Percentiles rank a stretch among this genome's conserved stretches.
Evolutionary conservation across 345 rosid genomes (phyloP).

Genomic region (Linum usitatissimum): DNA sequence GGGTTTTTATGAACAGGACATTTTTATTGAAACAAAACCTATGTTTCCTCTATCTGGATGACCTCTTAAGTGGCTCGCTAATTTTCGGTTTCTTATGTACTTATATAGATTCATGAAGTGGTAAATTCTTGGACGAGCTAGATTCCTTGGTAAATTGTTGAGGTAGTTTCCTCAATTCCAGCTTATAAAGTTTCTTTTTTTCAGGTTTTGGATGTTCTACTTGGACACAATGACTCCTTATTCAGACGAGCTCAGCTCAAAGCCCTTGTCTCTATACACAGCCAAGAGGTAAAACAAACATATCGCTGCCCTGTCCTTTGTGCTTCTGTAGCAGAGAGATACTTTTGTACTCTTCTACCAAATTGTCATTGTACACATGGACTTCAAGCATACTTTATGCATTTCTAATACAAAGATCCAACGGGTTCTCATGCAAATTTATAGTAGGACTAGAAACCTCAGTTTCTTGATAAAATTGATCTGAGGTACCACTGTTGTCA

Average conservation of each 20-base stretch:
- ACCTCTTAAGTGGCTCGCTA: neutral
- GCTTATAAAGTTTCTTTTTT: neutral
- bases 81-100: neutral
- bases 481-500: neutral
- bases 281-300: constrained; percentile 20
- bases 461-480: neutral
- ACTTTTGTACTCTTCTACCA: neutral
- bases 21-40: neutral
- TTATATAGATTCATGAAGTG: neutral
- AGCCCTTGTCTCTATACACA: constrained; percentile 22
- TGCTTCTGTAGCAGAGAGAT: neutral
- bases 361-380: neutral
- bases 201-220: constrained; percentile 20
- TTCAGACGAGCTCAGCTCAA: constrained; percentile 26
- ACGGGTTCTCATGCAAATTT: neutral
- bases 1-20: too few species aligned
- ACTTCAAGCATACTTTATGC: neutral
- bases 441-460: neutral
- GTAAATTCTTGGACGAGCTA: neutral
- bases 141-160: too few species aligned
- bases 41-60: neutral
- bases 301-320: neutral
- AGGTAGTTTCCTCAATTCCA: neutral
- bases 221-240: constrained; percentile 19
- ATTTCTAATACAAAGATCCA: neutral